Conservation (phyloP, 192 early-diverging fungal genomes). For the Kappamyces sp. region DNA sequence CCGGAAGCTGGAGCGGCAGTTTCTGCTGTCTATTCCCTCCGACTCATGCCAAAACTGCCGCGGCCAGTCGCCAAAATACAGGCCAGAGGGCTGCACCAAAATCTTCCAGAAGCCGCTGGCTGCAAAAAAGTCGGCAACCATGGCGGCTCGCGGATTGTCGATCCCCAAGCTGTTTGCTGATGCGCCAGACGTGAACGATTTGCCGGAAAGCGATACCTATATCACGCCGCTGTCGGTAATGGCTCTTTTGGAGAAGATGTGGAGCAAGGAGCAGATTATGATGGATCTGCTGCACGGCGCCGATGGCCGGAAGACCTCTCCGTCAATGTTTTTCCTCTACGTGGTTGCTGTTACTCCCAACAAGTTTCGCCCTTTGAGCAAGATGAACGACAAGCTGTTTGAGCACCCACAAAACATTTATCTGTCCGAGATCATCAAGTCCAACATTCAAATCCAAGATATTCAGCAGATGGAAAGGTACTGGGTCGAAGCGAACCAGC, state of each 20-base stretch:
- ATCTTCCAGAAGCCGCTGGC: slow-evolving; percentile 72
- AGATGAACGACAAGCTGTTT: slow-evolving; percentile 81
- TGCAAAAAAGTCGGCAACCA: slow-evolving; percentile 54
- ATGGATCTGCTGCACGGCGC: slow-evolving; percentile 76
- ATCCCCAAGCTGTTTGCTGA: slow-evolving; percentile 35
- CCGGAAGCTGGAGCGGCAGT: slow-evolving; percentile 41
- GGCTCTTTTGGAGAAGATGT: slow-evolving; percentile 69
- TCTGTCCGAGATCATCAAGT: slow-evolving; percentile 76
- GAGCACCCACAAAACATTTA: slow-evolving; percentile 95
- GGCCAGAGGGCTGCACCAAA: slow-evolving; percentile 77
- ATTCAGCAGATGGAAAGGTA: slow-evolving; percentile 18
- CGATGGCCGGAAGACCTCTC: slow-evolving; percentile 36
- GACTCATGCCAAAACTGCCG: slow-evolving; percentile 39
- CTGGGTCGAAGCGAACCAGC: slow-evolving; percentile 2
- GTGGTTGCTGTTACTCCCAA: slow-evolving; percentile 85
- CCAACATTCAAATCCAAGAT: slow-evolving; percentile 59
- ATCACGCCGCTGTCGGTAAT: slow-evolving; percentile 76
- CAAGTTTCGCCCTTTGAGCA: slow-evolving; percentile 87
- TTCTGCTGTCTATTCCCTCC: slow-evolving; percentile 35
- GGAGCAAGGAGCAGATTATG: slow-evolving; percentile 67
- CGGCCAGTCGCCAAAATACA: slow-evolving; percentile 58
- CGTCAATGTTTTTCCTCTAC: slow-evolving; percentile 92
- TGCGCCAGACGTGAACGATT: slow-evolving; percentile 8
- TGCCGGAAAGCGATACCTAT: slow-evolving; percentile 22
- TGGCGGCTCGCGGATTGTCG: slow-evolving; percentile 53